These are phyloP conservation scores for Populus tremula DNA, from an alignment of 345 rosid species.

Conservation along the genomic window DNA sequence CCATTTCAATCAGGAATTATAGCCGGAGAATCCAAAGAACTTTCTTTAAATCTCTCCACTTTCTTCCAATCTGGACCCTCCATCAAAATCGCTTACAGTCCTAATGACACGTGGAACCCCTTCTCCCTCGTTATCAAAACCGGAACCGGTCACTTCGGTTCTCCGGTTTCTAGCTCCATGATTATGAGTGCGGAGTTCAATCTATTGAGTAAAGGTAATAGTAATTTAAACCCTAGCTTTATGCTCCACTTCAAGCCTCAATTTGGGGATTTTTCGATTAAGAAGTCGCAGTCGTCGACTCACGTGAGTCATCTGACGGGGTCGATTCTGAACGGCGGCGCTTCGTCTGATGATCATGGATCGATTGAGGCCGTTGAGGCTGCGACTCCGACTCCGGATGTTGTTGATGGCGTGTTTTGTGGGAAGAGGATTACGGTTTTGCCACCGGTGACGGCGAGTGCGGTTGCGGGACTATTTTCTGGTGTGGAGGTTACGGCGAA, in stretches of 20 bases:
- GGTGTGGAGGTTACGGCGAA: conserved; percentile 73
- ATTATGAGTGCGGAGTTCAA: conserved; percentile 90
- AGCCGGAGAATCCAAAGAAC: conserved; percentile 87
- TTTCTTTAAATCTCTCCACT: conserved; percentile 69
- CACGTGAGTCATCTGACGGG: conserved; percentile 24
- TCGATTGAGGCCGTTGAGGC: conserved; percentile 70
- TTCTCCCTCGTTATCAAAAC: conserved; percentile 81
- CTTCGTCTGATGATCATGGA: conserved; percentile 45
- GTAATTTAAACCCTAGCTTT: conserved; percentile 54
- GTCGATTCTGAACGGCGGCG: conserved; percentile 24
- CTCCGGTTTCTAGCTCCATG: conserved; percentile 70
- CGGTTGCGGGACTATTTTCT: conserved; percentile 42
- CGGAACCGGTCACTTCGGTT: conserved; percentile 82
- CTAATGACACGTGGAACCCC: conserved; percentile 79
- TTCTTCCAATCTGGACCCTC: conserved; percentile 85
- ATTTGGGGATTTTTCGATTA: conserved; percentile 83
- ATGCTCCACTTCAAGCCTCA: conserved; percentile 90
- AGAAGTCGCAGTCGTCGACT: conserved; percentile 69
- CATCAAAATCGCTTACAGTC: conserved; percentile 80
- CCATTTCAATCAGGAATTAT: conserved; percentile 90
- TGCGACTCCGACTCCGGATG: conserved; percentile 34
- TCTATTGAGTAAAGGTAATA: conserved; percentile 46
- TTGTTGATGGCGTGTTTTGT: conserved; percentile 20
- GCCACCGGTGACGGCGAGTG: conserved; percentile 36
- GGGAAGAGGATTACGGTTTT: conserved; percentile 39